Evolutionary conservation across 176 grass and related monocot species (phyloP).

Genomic region (Avena atlantica): DNA sequence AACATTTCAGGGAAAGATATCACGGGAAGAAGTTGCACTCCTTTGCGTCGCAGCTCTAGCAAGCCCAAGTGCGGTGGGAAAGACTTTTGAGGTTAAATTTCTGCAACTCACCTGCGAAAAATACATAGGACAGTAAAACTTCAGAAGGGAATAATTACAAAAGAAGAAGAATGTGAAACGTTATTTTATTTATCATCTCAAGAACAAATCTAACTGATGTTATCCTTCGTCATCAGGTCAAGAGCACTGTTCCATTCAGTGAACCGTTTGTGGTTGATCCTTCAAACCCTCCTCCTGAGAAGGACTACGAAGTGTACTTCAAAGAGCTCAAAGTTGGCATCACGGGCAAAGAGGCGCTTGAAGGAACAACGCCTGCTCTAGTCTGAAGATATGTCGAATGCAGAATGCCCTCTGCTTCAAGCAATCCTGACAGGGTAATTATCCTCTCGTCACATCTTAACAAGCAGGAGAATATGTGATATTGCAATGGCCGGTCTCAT

Average conservation of each 20-base stretch:
- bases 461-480: constrained; percentile 16
- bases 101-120: constrained; percentile 15
- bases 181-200: constrained; percentile 12
- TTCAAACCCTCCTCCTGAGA: constrained; percentile 81
- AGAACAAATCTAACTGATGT: constrained; percentile 20
- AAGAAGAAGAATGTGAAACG: not conserved
- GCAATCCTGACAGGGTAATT: constrained; percentile 21
- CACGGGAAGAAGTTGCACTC: constrained; percentile 82
- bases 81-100: constrained; percentile 86
- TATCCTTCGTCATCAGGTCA: constrained; percentile 61
- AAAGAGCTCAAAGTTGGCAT: constrained; percentile 83
- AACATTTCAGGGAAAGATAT: constrained; percentile 81
- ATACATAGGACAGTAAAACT: not conserved
- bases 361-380: constrained; percentile 62
- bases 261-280: constrained; percentile 77
- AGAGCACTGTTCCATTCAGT: constrained; percentile 96
- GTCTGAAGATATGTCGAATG: constrained; percentile 55
- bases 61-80: constrained; percentile 80
- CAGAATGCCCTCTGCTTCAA: not conserved
- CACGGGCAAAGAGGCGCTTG: constrained; percentile 89
- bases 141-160: not conserved
- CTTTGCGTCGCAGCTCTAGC: constrained; percentile 84
- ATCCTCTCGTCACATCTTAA: not conserved
- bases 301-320: constrained; percentile 87
- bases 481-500: not conserved